A percentile compares a stretch with the other conserved stretches of the same genome.
Conservation (phyloP, 1,139 yeast genomes). For the Blastobotrys apis region DNA sequence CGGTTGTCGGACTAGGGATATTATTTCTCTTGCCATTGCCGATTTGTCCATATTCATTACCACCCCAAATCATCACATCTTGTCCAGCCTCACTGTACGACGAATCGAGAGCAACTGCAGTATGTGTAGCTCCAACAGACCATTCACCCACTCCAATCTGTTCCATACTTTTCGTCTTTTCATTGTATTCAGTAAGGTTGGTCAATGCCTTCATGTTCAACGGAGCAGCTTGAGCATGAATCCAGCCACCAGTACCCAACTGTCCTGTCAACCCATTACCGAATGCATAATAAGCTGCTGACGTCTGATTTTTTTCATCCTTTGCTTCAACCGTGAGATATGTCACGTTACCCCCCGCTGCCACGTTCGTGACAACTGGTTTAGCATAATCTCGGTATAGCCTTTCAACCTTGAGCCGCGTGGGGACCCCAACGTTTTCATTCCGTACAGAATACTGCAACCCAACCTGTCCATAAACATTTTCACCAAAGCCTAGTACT, state of each 20-base stretch:
- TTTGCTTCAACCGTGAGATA: conserved; percentile 37
- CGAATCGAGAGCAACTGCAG: conserved; percentile 50
- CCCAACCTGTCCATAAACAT: conserved; percentile 81
- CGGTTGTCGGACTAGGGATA: conserved; percentile 19
- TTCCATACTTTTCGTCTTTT: conserved; percentile 34
- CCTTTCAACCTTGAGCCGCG: conserved; percentile 27
- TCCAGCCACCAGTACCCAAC: conserved; percentile 69
- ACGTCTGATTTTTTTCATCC: conserved; percentile 18
- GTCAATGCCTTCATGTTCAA: conserved; percentile 46
- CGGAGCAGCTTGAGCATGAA: conserved; percentile 72
- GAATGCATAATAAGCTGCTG: conserved; percentile 44
- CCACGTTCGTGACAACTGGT: conserved; percentile 43
- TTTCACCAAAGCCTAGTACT: conserved; percentile 81
- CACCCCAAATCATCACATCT: conserved; percentile 79
- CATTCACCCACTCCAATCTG: conserved; percentile 50
- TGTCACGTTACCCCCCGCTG: conserved; percentile 67
- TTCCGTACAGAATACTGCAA: conserved; percentile 59
- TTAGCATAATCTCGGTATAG: conserved; percentile 35
- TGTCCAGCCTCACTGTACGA: conserved; percentile 17
- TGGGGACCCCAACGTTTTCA: conserved; percentile 68
- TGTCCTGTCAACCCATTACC: conserved; percentile 91
- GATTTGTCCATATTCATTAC: conserved; percentile 73
- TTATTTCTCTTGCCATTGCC: conserved; percentile 72
- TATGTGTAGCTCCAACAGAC: conserved; percentile 63
- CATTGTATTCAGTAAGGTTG: conserved; percentile 44